Percentiles rank a stretch among this genome's conserved stretches.
Evolutionary conservation across 441 rosid genomes (phyloP).

Genomic region (Populus hybrid): DNA sequence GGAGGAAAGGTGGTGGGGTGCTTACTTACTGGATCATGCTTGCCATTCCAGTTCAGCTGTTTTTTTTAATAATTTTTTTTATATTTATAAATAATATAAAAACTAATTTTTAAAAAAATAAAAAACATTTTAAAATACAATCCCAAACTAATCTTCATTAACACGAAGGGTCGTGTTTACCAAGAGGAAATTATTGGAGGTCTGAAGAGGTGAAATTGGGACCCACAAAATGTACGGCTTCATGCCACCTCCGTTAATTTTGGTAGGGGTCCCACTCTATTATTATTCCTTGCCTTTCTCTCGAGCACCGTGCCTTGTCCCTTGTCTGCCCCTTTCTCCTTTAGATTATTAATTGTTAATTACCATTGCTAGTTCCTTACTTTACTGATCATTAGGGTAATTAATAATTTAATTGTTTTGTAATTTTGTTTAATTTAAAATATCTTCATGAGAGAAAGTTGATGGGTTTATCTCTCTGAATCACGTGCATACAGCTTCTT

Average conservation of each 20-base stretch:
- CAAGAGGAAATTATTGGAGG: conserved; percentile 8
- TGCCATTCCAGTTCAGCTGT: too few species aligned
- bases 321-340: neutral
- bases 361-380: neutral
- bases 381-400: neutral
- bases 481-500: conserved; percentile 25
- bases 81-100: too few species aligned
- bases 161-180: too few species aligned
- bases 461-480: neutral
- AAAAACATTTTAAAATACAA: too few species aligned
- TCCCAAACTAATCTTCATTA: neutral
- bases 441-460: neutral
- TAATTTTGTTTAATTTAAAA: neutral
- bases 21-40: too few species aligned
- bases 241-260: conserved; percentile 56
- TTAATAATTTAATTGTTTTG: neutral
- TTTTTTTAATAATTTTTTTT: too few species aligned
- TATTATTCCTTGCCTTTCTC: conserved; percentile 2
- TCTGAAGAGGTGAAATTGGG: neutral
- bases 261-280: conserved; percentile 30
- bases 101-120: too few species aligned
- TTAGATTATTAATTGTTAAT: neutral
- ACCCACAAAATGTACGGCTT: conserved; percentile 26
- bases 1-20: neutral
- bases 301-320: conserved; percentile 46